Conservation (phyloP, 1,284 basidiomycete genomes). For the Phenoliferia sp. region DNA sequence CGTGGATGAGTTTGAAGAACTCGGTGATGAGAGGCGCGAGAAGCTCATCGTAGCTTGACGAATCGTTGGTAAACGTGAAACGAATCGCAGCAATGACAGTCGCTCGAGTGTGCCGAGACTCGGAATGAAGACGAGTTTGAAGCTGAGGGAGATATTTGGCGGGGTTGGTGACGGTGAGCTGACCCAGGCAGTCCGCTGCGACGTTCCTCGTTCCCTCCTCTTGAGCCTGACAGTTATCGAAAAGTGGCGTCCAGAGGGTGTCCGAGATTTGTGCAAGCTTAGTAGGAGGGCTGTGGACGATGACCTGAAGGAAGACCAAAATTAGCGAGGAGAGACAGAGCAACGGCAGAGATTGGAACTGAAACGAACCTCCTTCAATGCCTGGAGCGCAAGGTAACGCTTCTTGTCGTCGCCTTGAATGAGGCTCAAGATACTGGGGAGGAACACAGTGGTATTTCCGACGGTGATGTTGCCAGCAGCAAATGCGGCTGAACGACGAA, state of each 20-base stretch:
- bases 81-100: constrained; percentile 86
- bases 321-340: constrained; percentile 1
- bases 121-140: constrained; percentile 63
- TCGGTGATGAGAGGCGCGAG: constrained; percentile 80
- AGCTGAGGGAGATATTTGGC: constrained; percentile 82
- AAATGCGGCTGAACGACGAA: constrained; percentile 82
- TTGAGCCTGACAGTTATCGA: constrained; percentile 60
- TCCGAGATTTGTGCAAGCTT: constrained; percentile 82
- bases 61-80: constrained; percentile 88
- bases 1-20: constrained; percentile 81
- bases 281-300: constrained; percentile 76
- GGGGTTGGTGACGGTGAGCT: constrained; percentile 85
- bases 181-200: constrained; percentile 92
- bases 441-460: constrained; percentile 76
- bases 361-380: constrained; percentile 73
- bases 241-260: constrained; percentile 81
- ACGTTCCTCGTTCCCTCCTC: constrained; percentile 92
- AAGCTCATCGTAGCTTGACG: constrained; percentile 77
- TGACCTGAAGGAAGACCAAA: constrained; percentile 55
- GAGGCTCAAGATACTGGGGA: constrained; percentile 77
- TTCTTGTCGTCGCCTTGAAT: constrained; percentile 67
- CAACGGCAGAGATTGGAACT: not conserved
- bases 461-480: constrained; percentile 93
- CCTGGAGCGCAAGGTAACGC: constrained; percentile 77
- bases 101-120: constrained; percentile 65